phyloP scores from a whole-genome alignment of 2,329 filamentous ascomycete genomes.

The Fusarium subtropicale region DNA sequence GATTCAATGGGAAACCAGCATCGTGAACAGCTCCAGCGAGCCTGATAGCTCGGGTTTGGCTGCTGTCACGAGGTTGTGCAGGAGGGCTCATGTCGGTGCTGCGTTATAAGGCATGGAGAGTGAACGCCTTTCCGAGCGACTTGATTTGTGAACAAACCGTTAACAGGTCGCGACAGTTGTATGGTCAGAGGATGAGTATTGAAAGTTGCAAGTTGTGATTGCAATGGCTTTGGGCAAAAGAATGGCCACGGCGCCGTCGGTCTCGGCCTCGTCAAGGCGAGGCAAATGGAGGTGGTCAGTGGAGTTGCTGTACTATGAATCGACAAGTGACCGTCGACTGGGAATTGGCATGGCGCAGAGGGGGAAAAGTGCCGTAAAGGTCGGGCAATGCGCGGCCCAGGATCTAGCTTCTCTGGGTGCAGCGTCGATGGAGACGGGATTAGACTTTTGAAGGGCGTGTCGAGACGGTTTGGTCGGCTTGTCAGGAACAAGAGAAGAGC shows the following conservation, averaged over 20 bases:
- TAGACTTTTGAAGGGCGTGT: conserved; percentile 41
- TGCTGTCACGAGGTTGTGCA: conserved; percentile 48
- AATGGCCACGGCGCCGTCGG: conserved; percentile 18
- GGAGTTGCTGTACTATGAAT: conserved; percentile 35
- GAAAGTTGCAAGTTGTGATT: conserved; percentile 24
- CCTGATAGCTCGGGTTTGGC: conserved; percentile 47
- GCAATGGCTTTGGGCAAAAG: conserved; percentile 14
- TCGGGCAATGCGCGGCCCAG: conserved; percentile 33
- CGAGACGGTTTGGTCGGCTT: conserved; percentile 19
- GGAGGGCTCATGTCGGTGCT: conserved; percentile 51
- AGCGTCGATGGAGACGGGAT: conserved; percentile 37
- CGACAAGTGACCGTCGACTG: conserved; percentile 36
- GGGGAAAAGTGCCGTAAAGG: conserved; percentile 30
- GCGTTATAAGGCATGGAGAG: conserved; percentile 45
- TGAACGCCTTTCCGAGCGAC: conserved; percentile 24
- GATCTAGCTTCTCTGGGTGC: conserved; percentile 40
- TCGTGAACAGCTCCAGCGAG: conserved; percentile 42
- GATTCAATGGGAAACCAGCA: conserved; percentile 34
- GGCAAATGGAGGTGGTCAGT: conserved; percentile 25
- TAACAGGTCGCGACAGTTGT: background rate
- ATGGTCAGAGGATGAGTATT: conserved; percentile 3
- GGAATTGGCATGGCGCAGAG: conserved; percentile 43
- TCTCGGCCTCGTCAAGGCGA: conserved; percentile 30
- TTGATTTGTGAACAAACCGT: conserved; percentile 3
- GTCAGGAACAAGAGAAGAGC: conserved; percentile 22